These are phyloP conservation scores for Immersiporthe knoxdaviesiana DNA, from an alignment of 2,329 filamentous ascomycete species.

Conservation along the genomic window DNA sequence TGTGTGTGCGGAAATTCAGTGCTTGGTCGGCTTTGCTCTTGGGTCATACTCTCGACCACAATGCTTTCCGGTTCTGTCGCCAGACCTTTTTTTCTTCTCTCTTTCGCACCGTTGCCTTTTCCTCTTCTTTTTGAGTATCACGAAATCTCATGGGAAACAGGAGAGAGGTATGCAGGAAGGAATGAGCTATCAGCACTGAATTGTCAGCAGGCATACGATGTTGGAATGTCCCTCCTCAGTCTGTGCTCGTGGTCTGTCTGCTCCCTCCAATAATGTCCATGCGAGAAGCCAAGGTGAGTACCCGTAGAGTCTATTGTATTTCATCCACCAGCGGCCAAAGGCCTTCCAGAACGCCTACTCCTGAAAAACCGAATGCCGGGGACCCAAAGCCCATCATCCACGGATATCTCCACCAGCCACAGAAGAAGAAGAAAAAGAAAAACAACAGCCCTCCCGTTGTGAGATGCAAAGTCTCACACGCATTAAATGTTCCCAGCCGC, in stretches of 20 bases:
- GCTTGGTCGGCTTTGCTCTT: too few relatives aligned
- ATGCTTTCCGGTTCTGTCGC: neutral
- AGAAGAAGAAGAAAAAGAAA: too few relatives aligned
- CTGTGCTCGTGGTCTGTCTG: neutral
- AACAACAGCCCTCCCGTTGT: neutral
- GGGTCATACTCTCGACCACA: neutral
- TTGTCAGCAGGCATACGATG: neutral
- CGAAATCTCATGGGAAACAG: neutral
- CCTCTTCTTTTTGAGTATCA: neutral
- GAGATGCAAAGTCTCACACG: neutral
- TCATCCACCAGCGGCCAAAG: neutral
- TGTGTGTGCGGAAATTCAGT: neutral
- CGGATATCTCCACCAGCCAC: neutral
- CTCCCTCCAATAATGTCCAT: neutral
- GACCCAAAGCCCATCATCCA: neutral
- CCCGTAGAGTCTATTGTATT: too few relatives aligned
- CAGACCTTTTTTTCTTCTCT: neutral
- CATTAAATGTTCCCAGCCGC: too few relatives aligned
- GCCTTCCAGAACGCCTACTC: neutral
- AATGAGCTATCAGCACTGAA: neutral
- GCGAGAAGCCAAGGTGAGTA: neutral
- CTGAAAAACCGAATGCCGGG: neutral
- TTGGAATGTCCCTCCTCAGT: neutral
- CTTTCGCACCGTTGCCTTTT: neutral
- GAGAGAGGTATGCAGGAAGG: neutral